These are phyloP conservation scores for Pichia nakasei DNA, from an alignment of 805 yeast genomes.

Conservation along the genomic window DNA sequence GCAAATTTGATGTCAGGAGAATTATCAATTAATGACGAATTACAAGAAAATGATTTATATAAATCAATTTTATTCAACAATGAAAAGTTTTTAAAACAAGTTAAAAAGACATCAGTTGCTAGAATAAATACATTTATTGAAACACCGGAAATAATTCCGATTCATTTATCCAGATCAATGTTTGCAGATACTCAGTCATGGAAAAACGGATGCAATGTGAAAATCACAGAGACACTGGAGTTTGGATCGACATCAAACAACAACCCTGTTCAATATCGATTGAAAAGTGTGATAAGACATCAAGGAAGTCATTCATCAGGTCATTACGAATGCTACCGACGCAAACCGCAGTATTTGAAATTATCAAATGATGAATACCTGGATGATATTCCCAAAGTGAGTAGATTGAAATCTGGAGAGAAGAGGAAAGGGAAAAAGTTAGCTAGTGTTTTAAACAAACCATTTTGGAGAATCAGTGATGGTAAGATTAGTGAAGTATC, in stretches of 20 bases:
- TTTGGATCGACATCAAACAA: conserved; percentile 21
- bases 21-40: conserved; percentile 55
- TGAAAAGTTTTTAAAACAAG: conserved; percentile 20
- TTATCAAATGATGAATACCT: conserved; percentile 23
- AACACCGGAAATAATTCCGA: conserved; percentile 62
- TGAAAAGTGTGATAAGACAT: conserved; percentile 73
- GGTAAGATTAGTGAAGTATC: conserved; percentile 56
- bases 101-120: conserved; percentile 49
- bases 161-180: conserved; percentile 84
- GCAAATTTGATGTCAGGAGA: conserved; percentile 28
- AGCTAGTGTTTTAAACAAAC: conserved; percentile 45
- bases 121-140: conserved; percentile 53
- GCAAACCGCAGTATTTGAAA: conserved; percentile 56
- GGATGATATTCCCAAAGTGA: conserved; percentile 12
- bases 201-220: conserved; percentile 68
- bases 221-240: conserved; percentile 47
- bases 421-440: conserved; percentile 27
- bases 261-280: conserved; percentile 32
- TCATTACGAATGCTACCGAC: conserved; percentile 82
- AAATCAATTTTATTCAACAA: conserved; percentile 31
- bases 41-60: conserved; percentile 36
- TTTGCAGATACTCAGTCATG: conserved; percentile 58
- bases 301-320: conserved; percentile 84
- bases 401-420: not conserved
- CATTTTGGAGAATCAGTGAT: conserved; percentile 86